Evolutionary conservation across 257 asterid genomes (phyloP).

Genomic region (Solanum medicagineum): DNA sequence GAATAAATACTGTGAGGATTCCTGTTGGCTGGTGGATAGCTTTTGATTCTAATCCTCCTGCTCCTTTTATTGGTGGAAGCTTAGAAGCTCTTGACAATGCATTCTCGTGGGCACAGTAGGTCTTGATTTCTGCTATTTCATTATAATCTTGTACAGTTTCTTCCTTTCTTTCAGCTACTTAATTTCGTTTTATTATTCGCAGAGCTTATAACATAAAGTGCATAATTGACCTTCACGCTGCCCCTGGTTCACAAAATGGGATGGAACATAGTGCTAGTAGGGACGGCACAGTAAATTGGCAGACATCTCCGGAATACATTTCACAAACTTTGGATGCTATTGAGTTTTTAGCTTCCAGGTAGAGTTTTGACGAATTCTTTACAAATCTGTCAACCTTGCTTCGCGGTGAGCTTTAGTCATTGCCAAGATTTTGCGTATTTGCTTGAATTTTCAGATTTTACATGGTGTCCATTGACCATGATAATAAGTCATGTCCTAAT

Average conservation of each 20-base stretch:
- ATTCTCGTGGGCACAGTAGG: conserved; percentile 82
- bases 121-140: background rate
- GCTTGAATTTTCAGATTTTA: background rate
- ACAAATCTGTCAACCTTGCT: background rate
- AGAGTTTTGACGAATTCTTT: background rate
- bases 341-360: conserved; percentile 76
- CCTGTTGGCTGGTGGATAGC: conserved; percentile 98
- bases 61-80: conserved; percentile 62
- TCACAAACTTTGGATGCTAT: conserved; percentile 42
- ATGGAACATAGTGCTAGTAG: conserved; percentile 84
- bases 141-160: background rate
- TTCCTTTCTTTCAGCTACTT: background rate
- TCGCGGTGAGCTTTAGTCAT: background rate
- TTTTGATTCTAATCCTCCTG: conserved; percentile 57
- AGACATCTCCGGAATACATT: conserved; percentile 34
- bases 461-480: background rate
- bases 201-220: conserved; percentile 59
- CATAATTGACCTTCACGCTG: conserved; percentile 84
- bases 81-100: conserved; percentile 79
- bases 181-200: conserved; percentile 4
- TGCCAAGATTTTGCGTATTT: background rate
- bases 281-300: conserved; percentile 77
- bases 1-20: conserved; percentile 68
- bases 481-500: background rate
- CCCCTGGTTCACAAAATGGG: conserved; percentile 85